phyloP scores from a whole-genome alignment of 306 rosid species.

The Sicyos baderoa region DNA sequence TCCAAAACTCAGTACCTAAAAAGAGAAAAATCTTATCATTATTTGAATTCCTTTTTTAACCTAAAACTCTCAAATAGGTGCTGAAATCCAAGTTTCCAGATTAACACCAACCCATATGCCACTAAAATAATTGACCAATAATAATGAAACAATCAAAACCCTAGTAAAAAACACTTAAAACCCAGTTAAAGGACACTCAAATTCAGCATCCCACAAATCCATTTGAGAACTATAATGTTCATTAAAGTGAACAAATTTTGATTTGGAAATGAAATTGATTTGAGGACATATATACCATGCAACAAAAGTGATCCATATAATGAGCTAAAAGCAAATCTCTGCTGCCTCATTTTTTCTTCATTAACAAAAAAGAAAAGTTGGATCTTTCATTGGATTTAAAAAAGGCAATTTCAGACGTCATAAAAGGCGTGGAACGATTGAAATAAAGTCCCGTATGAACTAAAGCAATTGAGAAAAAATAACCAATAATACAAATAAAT shows the following conservation, averaged over 20 bases:
- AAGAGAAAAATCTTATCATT: too few species aligned
- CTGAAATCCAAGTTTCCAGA: too few species aligned
- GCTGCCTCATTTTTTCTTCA: conserved; percentile 4
- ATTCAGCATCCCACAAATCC: too few species aligned
- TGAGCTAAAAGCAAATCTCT: conserved; percentile 7
- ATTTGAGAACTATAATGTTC: not conserved
- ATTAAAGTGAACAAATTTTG: not conserved
- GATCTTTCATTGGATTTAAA: not conserved
- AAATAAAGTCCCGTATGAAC: not conserved
- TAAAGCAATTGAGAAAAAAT: not conserved
- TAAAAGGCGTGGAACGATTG: not conserved
- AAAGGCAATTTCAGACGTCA: not conserved
- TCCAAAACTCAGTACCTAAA: too few species aligned
- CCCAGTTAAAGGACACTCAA: too few species aligned
- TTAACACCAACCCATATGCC: too few species aligned
- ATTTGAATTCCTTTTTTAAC: too few species aligned
- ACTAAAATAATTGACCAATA: too few species aligned
- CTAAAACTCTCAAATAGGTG: too few species aligned
- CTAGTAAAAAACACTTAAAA: too few species aligned
- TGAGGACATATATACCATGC: not conserved
- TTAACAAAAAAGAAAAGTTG: not conserved
- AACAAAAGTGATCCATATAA: not conserved
- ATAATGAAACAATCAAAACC: too few species aligned
- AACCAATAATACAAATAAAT: too few species aligned
- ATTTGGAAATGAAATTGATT: not conserved